A percentile compares a stretch with the other conserved stretches of the same genome.
Evolutionary conservation across 2,329 filamentous ascomycete species (phyloP).

Genomic region (Onygenales sp.): DNA sequence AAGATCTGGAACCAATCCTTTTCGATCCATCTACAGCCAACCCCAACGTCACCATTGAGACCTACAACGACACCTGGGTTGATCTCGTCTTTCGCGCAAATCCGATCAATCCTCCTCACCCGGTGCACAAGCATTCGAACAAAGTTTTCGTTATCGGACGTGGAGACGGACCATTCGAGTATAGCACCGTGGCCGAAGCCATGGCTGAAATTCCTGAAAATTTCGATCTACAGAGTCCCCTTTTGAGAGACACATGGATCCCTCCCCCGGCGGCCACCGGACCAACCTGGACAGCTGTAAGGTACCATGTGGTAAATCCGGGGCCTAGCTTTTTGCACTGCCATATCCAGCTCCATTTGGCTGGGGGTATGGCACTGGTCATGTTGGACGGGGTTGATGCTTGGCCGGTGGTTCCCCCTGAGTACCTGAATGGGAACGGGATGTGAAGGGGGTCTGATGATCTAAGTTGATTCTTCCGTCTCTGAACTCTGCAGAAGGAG

Average conservation of each 20-base stretch:
- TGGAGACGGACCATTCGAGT: slow-evolving; percentile 44
- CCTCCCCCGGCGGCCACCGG: slow-evolving; percentile 25
- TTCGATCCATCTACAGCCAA: slow-evolving; percentile 33
- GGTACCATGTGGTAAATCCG: slow-evolving; percentile 45
- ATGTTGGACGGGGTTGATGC: slow-evolving; percentile 35
- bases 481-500: neutral
- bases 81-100: slow-evolving; percentile 45
- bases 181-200: slow-evolving; percentile 46
- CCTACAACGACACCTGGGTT: slow-evolving; percentile 42
- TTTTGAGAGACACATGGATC: slow-evolving; percentile 42
- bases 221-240: slow-evolving; percentile 51
- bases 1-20: slow-evolving; percentile 36
- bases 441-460: neutral
- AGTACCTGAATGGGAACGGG: slow-evolving; percentile 4
- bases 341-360: slow-evolving; percentile 46
- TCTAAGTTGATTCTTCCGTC: neutral
- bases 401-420: slow-evolving; percentile 21
- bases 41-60: slow-evolving; percentile 42
- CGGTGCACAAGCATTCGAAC: slow-evolving; percentile 56
- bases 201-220: slow-evolving; percentile 34
- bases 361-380: slow-evolving; percentile 47
- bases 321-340: slow-evolving; percentile 49
- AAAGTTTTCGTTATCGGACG: slow-evolving; percentile 50
- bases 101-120: slow-evolving; percentile 46
- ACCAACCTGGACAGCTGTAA: slow-evolving; percentile 40